Evolutionary conservation across 345 rosid species (phyloP), one percentile per base, ranked within the genome.

Genomic region (Litchi chinensis): DNA sequence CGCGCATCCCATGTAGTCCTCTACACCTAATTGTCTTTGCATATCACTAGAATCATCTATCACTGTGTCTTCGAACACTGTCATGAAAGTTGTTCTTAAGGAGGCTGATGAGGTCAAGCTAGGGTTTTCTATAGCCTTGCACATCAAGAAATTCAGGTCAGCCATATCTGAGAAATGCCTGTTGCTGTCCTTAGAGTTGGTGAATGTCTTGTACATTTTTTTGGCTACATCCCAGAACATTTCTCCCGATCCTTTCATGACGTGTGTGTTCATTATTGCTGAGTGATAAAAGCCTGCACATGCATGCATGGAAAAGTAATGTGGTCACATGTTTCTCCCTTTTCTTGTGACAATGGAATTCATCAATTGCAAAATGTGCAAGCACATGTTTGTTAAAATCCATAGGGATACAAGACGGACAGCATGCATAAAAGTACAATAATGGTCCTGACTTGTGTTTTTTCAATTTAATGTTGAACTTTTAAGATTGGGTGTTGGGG

Each of bases 121-220:
- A 0, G 89, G 90, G 77, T 86, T 89, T 18, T 89, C 89, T 13
- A 89, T 83, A 18, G 90, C 92, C 74, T 79, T 87, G 72, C 85
- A 66, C 92, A 89, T 89, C 10, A 89, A 79, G 75, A 86, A 86
- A 77, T 89, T 89, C 39, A 89, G 79, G 75, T 89, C 92, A 7
- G 85, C 85, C 89, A 87, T 84, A 83, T 89, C 92, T 0, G 87
- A 60, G 77, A 89, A 82, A 73, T 89, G 90, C 78, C 68, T 83
- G 80, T 80, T 80, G 80, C 60, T 48, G 46, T 59, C 65, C 84
- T 87, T 89, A 19, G 78, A 78, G 66, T 71, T 70, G 6, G 37
- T 71, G 57, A 79, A 84, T 3, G 89, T 50, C 22, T 15, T 60
- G 87, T 84, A 85, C 40, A 74, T 63, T 57, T 80, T 86, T 15